Percentiles rank a stretch among this genome's conserved stretches.
phyloP scores from a whole-genome alignment of 2,329 filamentous ascomycete species.

The Triangularia verruculosa region DNA sequence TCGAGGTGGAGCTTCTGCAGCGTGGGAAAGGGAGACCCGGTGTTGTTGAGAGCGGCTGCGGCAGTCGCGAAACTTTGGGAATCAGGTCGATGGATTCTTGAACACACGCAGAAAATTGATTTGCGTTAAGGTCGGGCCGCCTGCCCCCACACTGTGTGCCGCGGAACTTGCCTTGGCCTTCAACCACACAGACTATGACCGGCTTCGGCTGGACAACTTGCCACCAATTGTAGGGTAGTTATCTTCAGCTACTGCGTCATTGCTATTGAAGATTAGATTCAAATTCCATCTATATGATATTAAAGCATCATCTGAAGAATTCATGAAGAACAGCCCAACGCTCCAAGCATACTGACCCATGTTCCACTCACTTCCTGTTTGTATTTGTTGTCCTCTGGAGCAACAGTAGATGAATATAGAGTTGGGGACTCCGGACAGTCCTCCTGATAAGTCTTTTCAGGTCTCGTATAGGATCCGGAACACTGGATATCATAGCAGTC shows the following conservation, averaged over 20 bases:
- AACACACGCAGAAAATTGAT: slow-evolving; percentile 24
- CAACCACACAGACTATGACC: background rate
- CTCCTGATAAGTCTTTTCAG: background rate
- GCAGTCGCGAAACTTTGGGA: slow-evolving; percentile 19
- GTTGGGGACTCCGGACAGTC: background rate
- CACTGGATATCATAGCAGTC: background rate
- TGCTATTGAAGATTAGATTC: background rate
- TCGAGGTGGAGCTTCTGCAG: background rate
- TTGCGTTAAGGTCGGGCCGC: slow-evolving; percentile 22
- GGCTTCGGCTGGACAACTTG: slow-evolving; percentile 2
- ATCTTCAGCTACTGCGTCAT: background rate
- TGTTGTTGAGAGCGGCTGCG: slow-evolving; percentile 15
- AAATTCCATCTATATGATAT: background rate
- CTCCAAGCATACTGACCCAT: background rate
- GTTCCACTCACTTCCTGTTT: background rate
- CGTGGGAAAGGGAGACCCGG: slow-evolving; percentile 11
- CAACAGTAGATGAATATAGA: background rate
- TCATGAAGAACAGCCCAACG: background rate
- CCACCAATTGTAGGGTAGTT: background rate
- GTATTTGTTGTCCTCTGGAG: background rate
- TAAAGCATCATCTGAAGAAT: background rate
- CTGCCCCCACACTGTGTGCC: slow-evolving; percentile 16
- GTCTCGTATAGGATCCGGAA: background rate
- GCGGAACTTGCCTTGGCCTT: slow-evolving; percentile 21
- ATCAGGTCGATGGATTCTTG: slow-evolving; percentile 7